A percentile compares a stretch with the other conserved stretches of the same genome.
These are phyloP conservation scores for Suhomyces taliae DNA, from an alignment of 1,139 yeast species.

Conservation along the genomic window DNA sequence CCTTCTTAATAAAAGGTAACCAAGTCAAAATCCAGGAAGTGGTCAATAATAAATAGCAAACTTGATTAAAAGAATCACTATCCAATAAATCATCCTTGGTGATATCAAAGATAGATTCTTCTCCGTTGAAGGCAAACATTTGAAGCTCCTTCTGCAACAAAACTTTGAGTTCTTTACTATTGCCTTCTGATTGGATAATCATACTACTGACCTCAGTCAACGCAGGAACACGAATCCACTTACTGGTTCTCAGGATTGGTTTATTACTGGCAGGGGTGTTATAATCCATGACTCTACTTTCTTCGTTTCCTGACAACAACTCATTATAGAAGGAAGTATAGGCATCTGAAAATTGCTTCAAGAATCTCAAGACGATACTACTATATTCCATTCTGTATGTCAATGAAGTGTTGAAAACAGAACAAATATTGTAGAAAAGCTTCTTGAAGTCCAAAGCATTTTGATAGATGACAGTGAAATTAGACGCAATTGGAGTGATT, in stretches of 20 bases:
- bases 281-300: conserved; percentile 7
- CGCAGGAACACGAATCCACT: conserved; percentile 46
- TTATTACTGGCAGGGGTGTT: conserved; percentile 16
- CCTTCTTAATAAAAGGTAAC: conserved; percentile 54
- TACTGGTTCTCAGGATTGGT: conserved; percentile 34
- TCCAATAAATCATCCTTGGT: conserved; percentile 45
- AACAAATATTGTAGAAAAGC: conserved; percentile 52
- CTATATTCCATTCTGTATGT: conserved; percentile 55
- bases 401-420: conserved; percentile 61
- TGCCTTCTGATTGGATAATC: conserved; percentile 20
- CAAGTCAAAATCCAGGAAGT: conserved; percentile 51
- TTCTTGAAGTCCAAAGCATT: conserved; percentile 56
- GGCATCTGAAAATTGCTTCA: conserved; percentile 31
- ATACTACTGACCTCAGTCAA: conserved; percentile 34
- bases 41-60: conserved; percentile 50
- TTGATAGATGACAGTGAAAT: conserved; percentile 32
- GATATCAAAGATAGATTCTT: conserved; percentile 25
- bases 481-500: not conserved
- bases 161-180: conserved; percentile 12
- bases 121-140: conserved; percentile 30
- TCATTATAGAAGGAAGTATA: conserved; percentile 34
- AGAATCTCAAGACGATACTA: conserved; percentile 39
- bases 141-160: conserved; percentile 36
- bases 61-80: conserved; percentile 46
- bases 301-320: conserved; percentile 21